phyloP scores from a whole-genome alignment of 805 yeast species.

The Priceomyces carsonii region DNA sequence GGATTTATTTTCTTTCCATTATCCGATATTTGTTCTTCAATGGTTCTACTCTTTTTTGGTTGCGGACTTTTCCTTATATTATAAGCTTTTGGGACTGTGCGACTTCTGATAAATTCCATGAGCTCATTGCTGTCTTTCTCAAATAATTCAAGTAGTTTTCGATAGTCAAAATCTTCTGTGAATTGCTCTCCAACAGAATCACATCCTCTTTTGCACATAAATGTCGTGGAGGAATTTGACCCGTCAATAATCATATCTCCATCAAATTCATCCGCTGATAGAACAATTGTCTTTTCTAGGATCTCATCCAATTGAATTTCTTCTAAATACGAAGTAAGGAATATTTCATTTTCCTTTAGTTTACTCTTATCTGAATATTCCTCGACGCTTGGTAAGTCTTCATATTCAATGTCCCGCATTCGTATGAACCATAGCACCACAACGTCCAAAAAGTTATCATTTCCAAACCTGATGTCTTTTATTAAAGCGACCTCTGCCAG shows the following conservation, averaged over 20 bases:
- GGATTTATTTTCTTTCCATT: slow-evolving; percentile 6
- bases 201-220: slow-evolving; percentile 44
- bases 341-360: slow-evolving; percentile 46
- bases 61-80: slow-evolving; percentile 7
- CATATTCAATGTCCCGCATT: slow-evolving; percentile 37
- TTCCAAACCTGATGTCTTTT: slow-evolving; percentile 53
- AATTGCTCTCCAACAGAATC: slow-evolving; percentile 34
- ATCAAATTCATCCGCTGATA: slow-evolving; percentile 35
- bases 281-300: slow-evolving; percentile 44
- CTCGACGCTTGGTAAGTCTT: slow-evolving; percentile 16
- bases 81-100: slow-evolving; percentile 28
- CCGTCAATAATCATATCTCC: slow-evolving; percentile 33
- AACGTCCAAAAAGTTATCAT: slow-evolving; percentile 48
- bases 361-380: slow-evolving; percentile 14
- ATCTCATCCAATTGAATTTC: slow-evolving; percentile 46
- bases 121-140: slow-evolving; percentile 27
- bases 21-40: slow-evolving; percentile 9
- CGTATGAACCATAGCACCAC: slow-evolving; percentile 50
- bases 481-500: slow-evolving; percentile 46
- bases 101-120: slow-evolving; percentile 25
- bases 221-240: slow-evolving; percentile 30
- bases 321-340: slow-evolving; percentile 52
- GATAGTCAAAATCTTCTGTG: slow-evolving; percentile 41
- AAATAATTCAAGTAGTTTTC: slow-evolving; percentile 25
- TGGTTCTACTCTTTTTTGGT: slow-evolving; percentile 7